phyloP scores from a whole-genome alignment of 1,139 yeast genomes.

The Protomyces inouyei region DNA sequence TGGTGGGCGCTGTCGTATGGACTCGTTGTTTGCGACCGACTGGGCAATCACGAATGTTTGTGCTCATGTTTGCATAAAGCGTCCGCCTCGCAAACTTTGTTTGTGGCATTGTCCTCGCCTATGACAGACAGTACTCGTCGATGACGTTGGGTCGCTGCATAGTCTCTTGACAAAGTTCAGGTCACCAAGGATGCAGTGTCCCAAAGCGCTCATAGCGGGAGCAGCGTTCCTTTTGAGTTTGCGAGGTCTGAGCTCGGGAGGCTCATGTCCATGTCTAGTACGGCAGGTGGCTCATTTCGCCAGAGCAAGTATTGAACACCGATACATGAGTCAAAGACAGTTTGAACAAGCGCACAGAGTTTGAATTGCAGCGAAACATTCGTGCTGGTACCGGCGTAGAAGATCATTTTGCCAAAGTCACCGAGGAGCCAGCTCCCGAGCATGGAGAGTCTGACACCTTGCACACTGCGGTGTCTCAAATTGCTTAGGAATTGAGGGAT shows the following conservation, averaged over 20 bases:
- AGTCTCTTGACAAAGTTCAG: too few species aligned
- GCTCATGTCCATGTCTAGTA: neutral
- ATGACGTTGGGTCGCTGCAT: too few species aligned
- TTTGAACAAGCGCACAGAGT: constrained; percentile 75
- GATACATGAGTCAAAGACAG: constrained; percentile 66
- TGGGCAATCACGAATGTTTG: too few species aligned
- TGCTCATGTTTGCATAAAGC: too few species aligned
- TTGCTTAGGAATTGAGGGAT: constrained; percentile 78
- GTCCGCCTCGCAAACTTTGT: too few species aligned
- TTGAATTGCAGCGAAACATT: constrained; percentile 61
- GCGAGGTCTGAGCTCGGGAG: neutral
- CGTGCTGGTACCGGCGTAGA: constrained; percentile 52
- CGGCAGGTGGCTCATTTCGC: neutral
- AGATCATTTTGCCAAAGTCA: constrained; percentile 58
- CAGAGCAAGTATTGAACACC: constrained; percentile 56
- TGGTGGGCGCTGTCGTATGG: too few species aligned
- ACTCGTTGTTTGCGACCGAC: too few species aligned
- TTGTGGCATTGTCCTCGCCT: too few species aligned
- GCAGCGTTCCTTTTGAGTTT: neutral
- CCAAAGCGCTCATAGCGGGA: neutral
- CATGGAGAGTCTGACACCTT: constrained; percentile 70
- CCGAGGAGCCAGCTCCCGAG: constrained; percentile 84
- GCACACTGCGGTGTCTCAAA: constrained; percentile 60
- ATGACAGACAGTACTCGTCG: too few species aligned
- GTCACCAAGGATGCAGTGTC: too few species aligned